Base-by-base conservation (phyloP, 495 filamentous ascomycete species). In the Penicillium ochrochloron region DNA sequence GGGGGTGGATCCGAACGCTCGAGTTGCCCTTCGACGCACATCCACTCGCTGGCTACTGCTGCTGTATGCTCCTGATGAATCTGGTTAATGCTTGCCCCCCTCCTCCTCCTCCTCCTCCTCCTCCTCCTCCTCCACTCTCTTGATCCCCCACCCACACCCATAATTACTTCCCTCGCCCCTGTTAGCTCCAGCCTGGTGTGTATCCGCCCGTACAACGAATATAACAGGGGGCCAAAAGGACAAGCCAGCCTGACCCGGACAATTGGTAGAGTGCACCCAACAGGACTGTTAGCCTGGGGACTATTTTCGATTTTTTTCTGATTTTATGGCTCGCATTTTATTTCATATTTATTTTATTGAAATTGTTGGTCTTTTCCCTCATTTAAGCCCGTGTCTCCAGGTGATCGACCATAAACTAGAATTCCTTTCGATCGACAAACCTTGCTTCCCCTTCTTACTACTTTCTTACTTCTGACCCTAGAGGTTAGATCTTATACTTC, bases 181-280 rank as follows among this genome's bases (percentile, higher is more conserved):
- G 65, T 64, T 70, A 67, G 62, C 61, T 50, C 59, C 60, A 63
- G 64, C 56, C 62, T 65, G 66, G 69, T 71, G 44, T 63, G 68
- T 73, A 73, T 71, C 70, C 64, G 69, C 67, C 67, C 67, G 67
- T 73, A 73, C 66, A 61, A 57, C 65, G 54, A 62, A 64, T 53
- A 61, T 54, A 39, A 27, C 27, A 62, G 65, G 65, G 69, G 65
- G 69, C 69, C 71, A 70, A 72, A 70, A 70, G 63, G 71, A 64
- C 66, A 67, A 63, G 11, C 66, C 66, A 66, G 59, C 66, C 63
- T 63, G 68, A 66, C 58, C 65, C 60, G 57, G 60, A 60, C 61
- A 62, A 57, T 63, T 59, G 63, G 65, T 68, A 60, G 62, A 59
- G 62, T 68, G 61, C 63, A 71, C 68, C 70, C 70, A 73, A 73